Evolutionary conservation across 768 basidiomycete genomes (phyloP).

Genomic region (Rhodotorula taiwanensis): DNA sequence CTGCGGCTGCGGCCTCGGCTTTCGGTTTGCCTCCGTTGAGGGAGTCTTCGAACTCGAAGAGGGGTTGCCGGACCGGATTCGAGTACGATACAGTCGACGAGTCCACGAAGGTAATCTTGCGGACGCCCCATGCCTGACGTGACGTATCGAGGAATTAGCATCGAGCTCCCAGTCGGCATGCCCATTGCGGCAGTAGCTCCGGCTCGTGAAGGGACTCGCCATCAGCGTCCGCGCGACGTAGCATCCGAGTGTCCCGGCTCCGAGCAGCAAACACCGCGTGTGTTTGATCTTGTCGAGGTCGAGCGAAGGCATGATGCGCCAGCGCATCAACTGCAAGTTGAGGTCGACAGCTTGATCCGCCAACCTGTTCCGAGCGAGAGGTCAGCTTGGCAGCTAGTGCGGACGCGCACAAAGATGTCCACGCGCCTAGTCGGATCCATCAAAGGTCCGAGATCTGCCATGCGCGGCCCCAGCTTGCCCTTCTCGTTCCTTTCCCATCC

Average conservation of each 20-base stretch:
- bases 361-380: constrained; percentile 51
- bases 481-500: constrained; percentile 93
- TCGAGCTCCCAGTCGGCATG: too few relatives aligned
- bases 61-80: constrained; percentile 92
- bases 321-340: constrained; percentile 94
- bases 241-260: constrained; percentile 93
- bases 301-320: constrained; percentile 84
- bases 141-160: not conserved
- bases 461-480: constrained; percentile 76
- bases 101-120: constrained; percentile 87
- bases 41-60: constrained; percentile 93
- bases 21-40: constrained; percentile 88
- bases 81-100: constrained; percentile 88
- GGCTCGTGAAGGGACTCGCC: constrained; percentile 54
- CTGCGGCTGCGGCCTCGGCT: constrained; percentile 78
- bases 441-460: constrained; percentile 88
- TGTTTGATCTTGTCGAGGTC: constrained; percentile 77
- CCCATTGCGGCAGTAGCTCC: too few relatives aligned
- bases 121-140: constrained; percentile 84
- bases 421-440: constrained; percentile 81
- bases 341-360: constrained; percentile 97
- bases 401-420: not conserved
- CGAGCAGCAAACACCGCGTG: constrained; percentile 76
- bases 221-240: constrained; percentile 88
- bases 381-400: not conserved